Base-by-base conservation (phyloP, 495 filamentous ascomycete species). In the Tuber brumale region DNA sequence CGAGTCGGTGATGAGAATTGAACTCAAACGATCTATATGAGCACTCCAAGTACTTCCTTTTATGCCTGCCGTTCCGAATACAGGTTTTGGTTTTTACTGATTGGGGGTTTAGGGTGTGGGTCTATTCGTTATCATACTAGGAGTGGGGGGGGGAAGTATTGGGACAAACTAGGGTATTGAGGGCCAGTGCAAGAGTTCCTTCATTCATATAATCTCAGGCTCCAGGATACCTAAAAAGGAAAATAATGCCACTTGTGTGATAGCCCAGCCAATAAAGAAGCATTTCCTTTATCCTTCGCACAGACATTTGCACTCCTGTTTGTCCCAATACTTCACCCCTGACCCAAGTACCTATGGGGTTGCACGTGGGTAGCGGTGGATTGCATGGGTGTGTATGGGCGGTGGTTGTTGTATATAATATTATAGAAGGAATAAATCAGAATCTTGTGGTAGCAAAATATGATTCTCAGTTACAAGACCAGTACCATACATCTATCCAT, bases 21-120 rank as follows among this genome's bases (percentile, higher is more conserved):
- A 66, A 66, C 57, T 66, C 57, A 66, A 66, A 66, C 14, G 57
- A 66, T 66, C 27, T 66, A 66, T 66, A 35, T 66, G 57, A 66
- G 57, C 57, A 35, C n/a, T 35, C 14, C 14, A 31, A 10, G 10
- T 10, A 31, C 4, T 31, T 12, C 31, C 10, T 31, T n/a, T 31
- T 5, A 16, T 1, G 10, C 27, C 27, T 45, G 44, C 18, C 16
- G 37, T 57, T 21, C 27, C 27, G 16, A 7, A 2, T 9, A 10
- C 27, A 9, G 6, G 6, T 12, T n/a, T 57, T 27, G 10, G 43
- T 57, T 57, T 27, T 61, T 35, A 14, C 27, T 61, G 57, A 66
- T 66, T 57, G 48, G 48, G 27, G 57, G 2, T 35, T 66, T 61
- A 14, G 9, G 51, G 19, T 48, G 48, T 14, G 18, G 44, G 18